A percentile compares a stretch with the other conserved stretches of the same genome.
Conservation (phyloP, 2,329 filamentous ascomycete species). For the Calonectria pauciramosa region DNA sequence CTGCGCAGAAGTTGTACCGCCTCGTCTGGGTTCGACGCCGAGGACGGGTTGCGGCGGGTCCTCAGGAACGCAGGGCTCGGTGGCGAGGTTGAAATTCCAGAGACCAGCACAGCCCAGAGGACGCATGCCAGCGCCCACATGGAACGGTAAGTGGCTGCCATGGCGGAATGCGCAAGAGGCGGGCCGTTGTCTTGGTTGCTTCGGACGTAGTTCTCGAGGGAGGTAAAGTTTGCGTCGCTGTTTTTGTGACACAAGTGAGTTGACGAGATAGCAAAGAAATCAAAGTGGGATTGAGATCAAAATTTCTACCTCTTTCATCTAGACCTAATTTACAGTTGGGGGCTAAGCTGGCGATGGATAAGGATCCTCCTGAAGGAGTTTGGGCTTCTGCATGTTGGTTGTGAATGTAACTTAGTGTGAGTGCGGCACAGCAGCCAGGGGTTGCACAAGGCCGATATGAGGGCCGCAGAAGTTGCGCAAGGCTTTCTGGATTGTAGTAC, state of each 20-base stretch:
- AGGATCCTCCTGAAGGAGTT: constrained; percentile 12
- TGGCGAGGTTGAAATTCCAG: constrained; percentile 9
- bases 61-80: not conserved
- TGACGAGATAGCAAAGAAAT: not conserved
- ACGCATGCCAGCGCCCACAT: constrained; percentile 1
- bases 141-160: not conserved
- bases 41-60: not conserved
- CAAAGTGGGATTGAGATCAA: not conserved
- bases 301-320: not conserved
- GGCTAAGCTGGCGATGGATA: not conserved
- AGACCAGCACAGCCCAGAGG: not conserved
- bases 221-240: not conserved
- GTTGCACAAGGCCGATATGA: not conserved
- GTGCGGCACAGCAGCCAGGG: not conserved
- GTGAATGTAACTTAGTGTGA: not conserved
- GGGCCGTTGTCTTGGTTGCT: not conserved
- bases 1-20: not conserved
- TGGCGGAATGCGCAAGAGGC: not conserved
- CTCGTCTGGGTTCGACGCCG: not conserved
- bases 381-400: constrained; percentile 22
- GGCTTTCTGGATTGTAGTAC: not conserved
- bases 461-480: not conserved
- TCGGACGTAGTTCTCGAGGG: not conserved
- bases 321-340: not conserved
- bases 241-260: no score